Evolutionary conservation across 2,329 filamentous ascomycete species (phyloP), one percentile per base, ranked within the genome.

Genomic region (Onygenales sp.): DNA sequence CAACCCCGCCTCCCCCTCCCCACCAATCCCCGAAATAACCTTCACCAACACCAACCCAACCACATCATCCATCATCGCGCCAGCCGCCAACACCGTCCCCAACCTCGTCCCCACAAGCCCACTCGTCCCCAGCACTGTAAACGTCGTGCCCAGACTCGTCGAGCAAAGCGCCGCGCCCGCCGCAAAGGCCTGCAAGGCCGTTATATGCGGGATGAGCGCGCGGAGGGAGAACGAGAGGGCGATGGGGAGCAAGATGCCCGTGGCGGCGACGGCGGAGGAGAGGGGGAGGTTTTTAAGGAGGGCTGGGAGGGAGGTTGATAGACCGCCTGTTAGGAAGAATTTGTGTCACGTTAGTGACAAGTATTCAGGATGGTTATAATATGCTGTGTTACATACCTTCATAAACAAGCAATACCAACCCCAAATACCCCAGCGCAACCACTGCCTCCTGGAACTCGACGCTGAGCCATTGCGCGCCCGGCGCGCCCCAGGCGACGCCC

Each of bases 11-110:
- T 39, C 11, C 5, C 13, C 33, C 10, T 14, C 59, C 67, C 56
- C 78, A 67, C 85, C 77, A 0, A 92, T 72, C 46, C 83, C 84
- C 0, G 84, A 80, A 21, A 93, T 84, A 45, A 92, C 78, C 59
- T 88, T 81, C 0, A 89, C 84, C 80, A 92, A 86, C 7, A 91
- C 80, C 8, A 92, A 71, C 0, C 86, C 87, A 1, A 87, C 78
- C 0, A 92, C 83, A 68, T 93, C 87, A 63, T 93, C 88, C 70
- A 93, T 80, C 80, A 93, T 87, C 0, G 87, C 88, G 1, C 86
- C 87, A 55, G 80, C 84, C 2, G 81, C 80, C 0, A 90, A 74
- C 0, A 93, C 79, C 7, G 69, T 82, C 54, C 71, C 88, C 0
- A 84, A 64, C 2, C 80, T 69, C 7, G 77, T 82, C 2, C 71